Percentiles rank a stretch among this genome's conserved stretches.
These are phyloP conservation scores for Zygotorulaspora danielsina DNA, from an alignment of 805 yeast genomes.

Conservation along the genomic window DNA sequence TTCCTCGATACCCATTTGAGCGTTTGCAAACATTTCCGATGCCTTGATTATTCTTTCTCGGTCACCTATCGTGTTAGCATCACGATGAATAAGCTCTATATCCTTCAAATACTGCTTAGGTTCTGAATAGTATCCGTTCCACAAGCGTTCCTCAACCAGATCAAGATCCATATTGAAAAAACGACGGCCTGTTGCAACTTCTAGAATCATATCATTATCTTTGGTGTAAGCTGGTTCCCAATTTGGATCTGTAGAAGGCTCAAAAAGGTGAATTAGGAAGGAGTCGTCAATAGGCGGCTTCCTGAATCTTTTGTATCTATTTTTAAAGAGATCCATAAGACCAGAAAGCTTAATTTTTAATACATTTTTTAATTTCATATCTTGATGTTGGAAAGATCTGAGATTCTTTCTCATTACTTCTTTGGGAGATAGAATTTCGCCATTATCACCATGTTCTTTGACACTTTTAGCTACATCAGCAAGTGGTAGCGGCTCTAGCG, in stretches of 20 bases:
- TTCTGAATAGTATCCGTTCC: conserved; percentile 95
- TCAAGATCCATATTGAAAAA: conserved; percentile 90
- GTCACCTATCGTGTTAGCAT: conserved; percentile 69
- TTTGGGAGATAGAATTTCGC: conserved; percentile 34
- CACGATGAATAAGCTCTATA: conserved; percentile 76
- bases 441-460: conserved; percentile 23
- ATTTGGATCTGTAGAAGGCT: conserved; percentile 43
- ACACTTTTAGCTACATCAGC: conserved; percentile 26
- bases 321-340: conserved; percentile 83
- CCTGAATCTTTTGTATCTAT: conserved; percentile 80
- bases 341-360: conserved; percentile 82
- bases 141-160: conserved; percentile 85
- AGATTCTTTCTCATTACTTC: conserved; percentile 40
- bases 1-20: conserved; percentile 93
- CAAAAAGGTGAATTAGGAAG: conserved; percentile 70
- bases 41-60: conserved; percentile 78
- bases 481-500: conserved; percentile 39
- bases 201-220: conserved; percentile 74
- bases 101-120: conserved; percentile 87
- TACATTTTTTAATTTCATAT: conserved; percentile 77
- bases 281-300: conserved; percentile 86
- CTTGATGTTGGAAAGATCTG: conserved; percentile 51
- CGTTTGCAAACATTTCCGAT: conserved; percentile 93
- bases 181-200: conserved; percentile 64
- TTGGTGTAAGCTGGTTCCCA: conserved; percentile 44